These are phyloP conservation scores for Ophiognomonia clavigignenti-juglandacearum DNA, from an alignment of 2,329 filamentous ascomycete species.

Conservation along the genomic window DNA sequence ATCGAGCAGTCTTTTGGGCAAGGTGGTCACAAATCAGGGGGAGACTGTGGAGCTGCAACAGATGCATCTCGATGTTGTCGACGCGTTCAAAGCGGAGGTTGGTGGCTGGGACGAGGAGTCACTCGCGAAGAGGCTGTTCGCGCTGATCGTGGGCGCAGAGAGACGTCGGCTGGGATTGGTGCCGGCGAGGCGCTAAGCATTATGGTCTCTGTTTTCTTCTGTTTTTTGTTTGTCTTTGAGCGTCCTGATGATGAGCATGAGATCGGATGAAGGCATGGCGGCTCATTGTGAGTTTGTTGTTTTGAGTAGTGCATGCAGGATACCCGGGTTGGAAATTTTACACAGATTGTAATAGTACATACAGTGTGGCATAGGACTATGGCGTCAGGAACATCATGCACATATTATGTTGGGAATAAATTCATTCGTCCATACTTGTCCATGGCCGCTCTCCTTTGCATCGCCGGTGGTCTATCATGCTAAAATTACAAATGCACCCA, in stretches of 20 bases:
- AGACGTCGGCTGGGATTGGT: constrained; percentile 26
- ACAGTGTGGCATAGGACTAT: neutral
- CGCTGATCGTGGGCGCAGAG: constrained; percentile 47
- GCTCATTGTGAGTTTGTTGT: neutral
- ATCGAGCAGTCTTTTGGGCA: constrained; percentile 39
- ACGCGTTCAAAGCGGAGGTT: constrained; percentile 45
- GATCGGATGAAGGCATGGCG: neutral
- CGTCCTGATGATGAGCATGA: constrained; percentile 9
- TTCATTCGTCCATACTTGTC: constrained; percentile 1
- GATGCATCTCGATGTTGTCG: constrained; percentile 55
- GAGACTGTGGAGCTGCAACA: constrained; percentile 43
- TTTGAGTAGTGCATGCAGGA: constrained; percentile 9
- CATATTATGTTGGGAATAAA: neutral
- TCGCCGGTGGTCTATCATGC: constrained; percentile 19
- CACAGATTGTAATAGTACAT: constrained; percentile 14
- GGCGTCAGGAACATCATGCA: constrained; percentile 9
- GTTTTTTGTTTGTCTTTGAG: constrained; percentile 10
- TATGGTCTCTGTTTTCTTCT: constrained; percentile 13
- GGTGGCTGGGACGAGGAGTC: constrained; percentile 45
- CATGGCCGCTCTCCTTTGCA: neutral
- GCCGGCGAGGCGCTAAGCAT: constrained; percentile 12
- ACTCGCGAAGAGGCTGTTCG: constrained; percentile 49
- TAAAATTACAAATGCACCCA: constrained; percentile 19
- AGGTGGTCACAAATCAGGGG: constrained; percentile 41
- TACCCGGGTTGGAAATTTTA: constrained; percentile 14